phyloP scores from a whole-genome alignment of 352 stramenopile species.

The Blastocystis sp. region DNA sequence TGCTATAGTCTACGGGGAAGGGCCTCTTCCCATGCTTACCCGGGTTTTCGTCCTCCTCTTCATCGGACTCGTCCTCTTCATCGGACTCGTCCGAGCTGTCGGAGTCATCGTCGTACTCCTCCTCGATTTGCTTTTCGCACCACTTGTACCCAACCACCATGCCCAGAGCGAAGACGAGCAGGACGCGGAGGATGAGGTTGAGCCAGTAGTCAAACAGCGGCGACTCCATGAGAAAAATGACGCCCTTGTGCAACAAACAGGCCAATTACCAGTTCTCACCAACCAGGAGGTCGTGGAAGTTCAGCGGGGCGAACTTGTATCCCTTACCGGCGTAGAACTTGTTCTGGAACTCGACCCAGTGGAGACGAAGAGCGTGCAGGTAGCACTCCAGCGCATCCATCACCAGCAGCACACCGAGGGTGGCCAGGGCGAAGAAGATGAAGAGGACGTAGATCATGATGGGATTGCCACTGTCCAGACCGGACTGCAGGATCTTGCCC shows the following conservation, averaged over 20 bases:
- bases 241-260: conserved; percentile 37
- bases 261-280: conserved; percentile 56
- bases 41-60: conserved; percentile 60
- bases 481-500: conserved; percentile 95
- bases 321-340: conserved; percentile 98
- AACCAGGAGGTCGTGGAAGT: conserved; percentile 81
- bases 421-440: conserved; percentile 85
- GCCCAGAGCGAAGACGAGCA: not conserved
- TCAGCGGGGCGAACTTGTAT: conserved; percentile 91
- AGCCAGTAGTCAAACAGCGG: not conserved
- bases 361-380: conserved; percentile 94
- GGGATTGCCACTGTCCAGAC: conserved; percentile 91
- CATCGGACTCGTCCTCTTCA: conserved; percentile 3
- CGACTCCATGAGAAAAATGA: not conserved
- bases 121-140: conserved; percentile 4
- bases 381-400: conserved; percentile 99
- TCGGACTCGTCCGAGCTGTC: not conserved
- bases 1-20: conserved; percentile 46
- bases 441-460: conserved; percentile 91
- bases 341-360: conserved; percentile 99
- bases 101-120: conserved; percentile 5
- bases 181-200: not conserved
- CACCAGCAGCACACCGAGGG: conserved; percentile 92
- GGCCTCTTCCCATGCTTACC: not conserved
- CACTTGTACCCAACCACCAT: conserved; percentile 42